These are phyloP conservation scores for Lippia alba DNA, from an alignment of 305 asterid species.

Conservation along the genomic window DNA sequence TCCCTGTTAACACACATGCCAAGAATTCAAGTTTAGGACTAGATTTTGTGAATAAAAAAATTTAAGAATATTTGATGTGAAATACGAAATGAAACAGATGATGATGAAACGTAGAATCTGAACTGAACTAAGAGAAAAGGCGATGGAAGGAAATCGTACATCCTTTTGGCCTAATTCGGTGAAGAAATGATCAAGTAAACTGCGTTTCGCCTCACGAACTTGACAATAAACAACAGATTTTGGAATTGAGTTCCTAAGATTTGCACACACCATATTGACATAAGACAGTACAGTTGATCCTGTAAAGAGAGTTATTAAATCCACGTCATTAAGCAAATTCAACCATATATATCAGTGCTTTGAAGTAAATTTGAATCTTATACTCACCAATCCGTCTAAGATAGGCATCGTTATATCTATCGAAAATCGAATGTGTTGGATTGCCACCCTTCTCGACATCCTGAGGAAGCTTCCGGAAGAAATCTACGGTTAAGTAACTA, in stretches of 20 bases:
- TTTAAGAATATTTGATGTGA: background rate
- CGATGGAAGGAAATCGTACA: slow-evolving; percentile 40
- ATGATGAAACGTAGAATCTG: background rate
- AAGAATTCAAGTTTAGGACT: slow-evolving; percentile 4
- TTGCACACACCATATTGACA: slow-evolving; percentile 87
- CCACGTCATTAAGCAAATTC: slow-evolving; percentile 9
- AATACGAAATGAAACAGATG: background rate
- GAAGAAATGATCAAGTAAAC: slow-evolving; percentile 91
- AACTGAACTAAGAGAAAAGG: background rate
- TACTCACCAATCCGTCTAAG: slow-evolving; percentile 87
- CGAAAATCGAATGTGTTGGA: slow-evolving; percentile 94
- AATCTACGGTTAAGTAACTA: slow-evolving; percentile 92
- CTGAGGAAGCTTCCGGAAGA: slow-evolving; percentile 99
- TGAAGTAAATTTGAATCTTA: background rate
- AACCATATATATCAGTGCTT: background rate
- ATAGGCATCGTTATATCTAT: slow-evolving; percentile 90
- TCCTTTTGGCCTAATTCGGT: slow-evolving; percentile 84
- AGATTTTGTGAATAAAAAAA: background rate
- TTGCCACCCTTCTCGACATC: slow-evolving; percentile 99
- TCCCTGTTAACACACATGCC: slow-evolving; percentile 52
- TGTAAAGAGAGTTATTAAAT: slow-evolving; percentile 32
- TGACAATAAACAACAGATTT: slow-evolving; percentile 95
- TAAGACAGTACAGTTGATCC: slow-evolving; percentile 90
- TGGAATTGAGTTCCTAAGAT: slow-evolving; percentile 90
- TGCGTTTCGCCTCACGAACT: slow-evolving; percentile 96